A percentile compares a stretch with the other conserved stretches of the same genome.
Evolutionary conservation across 2,329 filamentous ascomycete species (phyloP).

Genomic region (Venturia aucupariae): DNA sequence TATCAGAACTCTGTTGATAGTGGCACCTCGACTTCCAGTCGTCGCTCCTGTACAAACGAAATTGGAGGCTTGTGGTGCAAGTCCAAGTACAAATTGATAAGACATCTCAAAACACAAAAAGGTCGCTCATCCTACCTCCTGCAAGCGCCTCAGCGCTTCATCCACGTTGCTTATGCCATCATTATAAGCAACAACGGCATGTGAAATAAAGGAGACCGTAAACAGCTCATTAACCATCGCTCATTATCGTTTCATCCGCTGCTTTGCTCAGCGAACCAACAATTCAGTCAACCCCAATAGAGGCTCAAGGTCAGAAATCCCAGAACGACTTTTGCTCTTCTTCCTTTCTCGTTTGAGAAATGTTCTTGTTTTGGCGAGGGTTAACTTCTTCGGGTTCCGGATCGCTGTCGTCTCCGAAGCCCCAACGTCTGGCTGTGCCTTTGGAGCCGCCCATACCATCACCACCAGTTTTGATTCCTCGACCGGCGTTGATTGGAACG

Average conservation of each 20-base stretch:
- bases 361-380: constrained; percentile 14
- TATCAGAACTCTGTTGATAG: not conserved
- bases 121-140: not conserved
- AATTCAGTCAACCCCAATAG: not conserved
- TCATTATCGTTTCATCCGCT: not conserved
- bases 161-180: not conserved
- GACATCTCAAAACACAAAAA: not conserved
- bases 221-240: constrained; percentile 8
- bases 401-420: constrained; percentile 30
- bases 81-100: not conserved
- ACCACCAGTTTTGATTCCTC: constrained; percentile 30
- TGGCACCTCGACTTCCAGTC: not conserved
- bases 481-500: constrained; percentile 13
- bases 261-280: not conserved
- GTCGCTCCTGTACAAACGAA: not conserved
- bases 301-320: constrained; percentile 22
- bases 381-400: constrained; percentile 16
- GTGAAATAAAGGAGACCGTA: constrained; percentile 1
- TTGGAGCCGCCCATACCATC: constrained; percentile 34
- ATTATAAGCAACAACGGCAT: not conserved
- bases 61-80: not conserved
- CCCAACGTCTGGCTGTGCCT: constrained; percentile 30
- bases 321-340: constrained; percentile 22
- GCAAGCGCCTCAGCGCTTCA: not conserved
- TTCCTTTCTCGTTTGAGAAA: constrained; percentile 17